phyloP scores from a whole-genome alignment of 75 land plant species.

The Adiantum capillusveneris region DNA sequence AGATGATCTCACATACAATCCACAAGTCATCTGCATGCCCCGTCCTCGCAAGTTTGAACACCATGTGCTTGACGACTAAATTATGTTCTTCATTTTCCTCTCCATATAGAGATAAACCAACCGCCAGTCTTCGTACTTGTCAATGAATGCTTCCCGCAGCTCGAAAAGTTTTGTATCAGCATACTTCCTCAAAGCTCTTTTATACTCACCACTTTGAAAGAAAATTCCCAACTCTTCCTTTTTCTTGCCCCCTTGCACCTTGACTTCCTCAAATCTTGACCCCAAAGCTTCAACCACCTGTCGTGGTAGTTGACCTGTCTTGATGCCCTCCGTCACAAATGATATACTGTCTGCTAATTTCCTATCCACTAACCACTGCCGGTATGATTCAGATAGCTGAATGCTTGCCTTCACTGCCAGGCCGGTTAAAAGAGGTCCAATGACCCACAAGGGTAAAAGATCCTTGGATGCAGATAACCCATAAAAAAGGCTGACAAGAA shows the following conservation, averaged over 20 bases:
- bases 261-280: background rate
- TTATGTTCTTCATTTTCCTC: slow-evolving; percentile 1
- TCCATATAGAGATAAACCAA: slow-evolving; percentile 5
- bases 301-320: slow-evolving; percentile 4
- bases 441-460: slow-evolving; percentile 63
- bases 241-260: background rate
- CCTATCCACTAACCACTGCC: background rate
- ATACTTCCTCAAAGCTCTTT: background rate
- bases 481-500: slow-evolving; percentile 45
- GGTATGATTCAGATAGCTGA: background rate
- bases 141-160: background rate
- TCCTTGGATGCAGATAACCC: slow-evolving; percentile 61
- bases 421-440: slow-evolving; percentile 57
- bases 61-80: background rate
- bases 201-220: background rate
- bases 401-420: slow-evolving; percentile 26
- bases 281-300: background rate
- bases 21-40: too few species aligned
- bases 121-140: slow-evolving; percentile 2
- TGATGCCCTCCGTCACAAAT: background rate
- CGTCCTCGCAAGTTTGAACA: too few species aligned
- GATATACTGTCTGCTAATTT: background rate
- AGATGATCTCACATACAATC: too few species aligned
- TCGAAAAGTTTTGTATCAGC: background rate
- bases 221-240: background rate